Evolutionary conservation across 2,329 filamentous ascomycete genomes (phyloP), one percentile per base, ranked within the genome.

Genomic region (Periconia sp.): DNA sequence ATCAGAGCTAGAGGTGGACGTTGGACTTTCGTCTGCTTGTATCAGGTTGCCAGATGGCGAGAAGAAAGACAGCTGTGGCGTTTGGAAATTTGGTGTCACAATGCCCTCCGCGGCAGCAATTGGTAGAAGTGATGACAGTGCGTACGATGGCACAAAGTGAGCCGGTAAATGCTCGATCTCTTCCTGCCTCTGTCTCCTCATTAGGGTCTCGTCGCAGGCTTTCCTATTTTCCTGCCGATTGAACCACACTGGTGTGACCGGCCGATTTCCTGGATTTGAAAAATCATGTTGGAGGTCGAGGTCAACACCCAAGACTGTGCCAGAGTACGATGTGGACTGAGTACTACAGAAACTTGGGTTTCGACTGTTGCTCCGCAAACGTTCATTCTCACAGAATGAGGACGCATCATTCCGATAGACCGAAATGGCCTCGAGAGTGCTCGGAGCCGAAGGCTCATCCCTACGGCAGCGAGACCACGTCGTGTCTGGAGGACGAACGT

Each of bases 61-160:
- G 43, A 55, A 64, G 56, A 65, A 65, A 5, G 64, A 67, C 25
- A 64, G 50, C 28, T 50, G 59, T 11, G 67, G 56, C 25, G 56
- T 57, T 13, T 56, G 47, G 33, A 57, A 51, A 38, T 62, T 63
- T 12, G 51, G 48, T 11, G 48, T 61, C 32, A 69, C 54, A 29
- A 71, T 66, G 15, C 67, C 68, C 26, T 65, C 61, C 16, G 66
- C 62, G 34, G 59, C 66, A 16, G 69, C 68, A 42, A 72, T 61
- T 13, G 68, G 67, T 17, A 72, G 52, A 24, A 72, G 57, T 29
- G 62, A 54, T 4, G 61, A 60, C 13, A 71, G 46, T n/a, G 67
- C 68, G 23, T 63, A 65, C 9, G 68, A 72, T 4, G 53, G 65
- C 17, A 70, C 57, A 3, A 57, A 63, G 31, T 39, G 55, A 37